Base-by-base conservation (phyloP, 345 rosid genomes). In the Diplotaxis tenuifolia region DNA sequence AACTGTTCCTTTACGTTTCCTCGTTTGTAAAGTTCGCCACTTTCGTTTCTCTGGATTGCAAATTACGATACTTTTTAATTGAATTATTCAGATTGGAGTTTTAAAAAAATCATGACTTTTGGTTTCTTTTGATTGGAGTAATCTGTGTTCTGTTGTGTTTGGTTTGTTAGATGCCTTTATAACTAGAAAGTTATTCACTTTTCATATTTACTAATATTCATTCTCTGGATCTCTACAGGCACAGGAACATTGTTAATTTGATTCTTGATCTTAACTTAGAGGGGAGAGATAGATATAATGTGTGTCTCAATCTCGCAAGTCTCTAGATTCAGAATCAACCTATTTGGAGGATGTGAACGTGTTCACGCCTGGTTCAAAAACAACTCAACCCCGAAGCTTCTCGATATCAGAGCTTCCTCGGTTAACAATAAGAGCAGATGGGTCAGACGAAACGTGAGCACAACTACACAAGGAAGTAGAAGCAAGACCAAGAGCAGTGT, bases 261-360 rank as follows among this genome's bases (percentile, higher is more conserved):
- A 78, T 52, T 75, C 25, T 67, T 45, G 42, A 57, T 27, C 5
- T 67, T 49, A 49, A 58, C 28, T 53, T 60, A 47, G 20, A 11
- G 14, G 15, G 72, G 82, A 18, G 52, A 10, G 15, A 57, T 3
- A 53, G 7, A 34, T 1, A 59, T 2, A 18, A 85, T 89, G 88
- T 86, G 89, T 75, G 75, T 83, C 81, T 82, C 96, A 59, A 77
- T 90, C 62, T 82, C 84, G 62, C 90, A 86, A 80, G 74, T 82
- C 62, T 88, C 93, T 53, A 90, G 83, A 83, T 77, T 70, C 15
- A 78, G 88, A 73, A 59, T 81, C 74, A 82, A 78, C 58, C 73
- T 75, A 72, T 77, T 94, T 1, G 32, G 18, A 59, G 61, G 32
- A 62, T 70, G 58, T 53, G 84, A 80, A 80, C 75, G 80, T 66